Evolutionary conservation across 306 rosid species (phyloP), one percentile per base, ranked within the genome.

Genomic region (Sicyos baderoa): DNA sequence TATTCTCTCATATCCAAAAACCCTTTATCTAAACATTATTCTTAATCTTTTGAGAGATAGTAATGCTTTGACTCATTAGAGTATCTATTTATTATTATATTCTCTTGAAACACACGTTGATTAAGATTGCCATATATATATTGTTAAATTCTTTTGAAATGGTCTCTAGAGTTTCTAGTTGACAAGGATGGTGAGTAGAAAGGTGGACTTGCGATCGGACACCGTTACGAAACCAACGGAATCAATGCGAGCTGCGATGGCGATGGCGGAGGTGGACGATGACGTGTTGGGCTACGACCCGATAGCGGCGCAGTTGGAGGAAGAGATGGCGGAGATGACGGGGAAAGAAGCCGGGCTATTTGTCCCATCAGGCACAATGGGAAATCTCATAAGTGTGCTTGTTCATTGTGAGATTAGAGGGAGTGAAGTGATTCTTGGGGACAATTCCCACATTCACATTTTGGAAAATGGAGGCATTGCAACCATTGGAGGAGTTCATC

Each of bases 321-420:
- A 77, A 15, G 91, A 89, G 70, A 82, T 89, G 94, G 96, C 97
- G 1, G 81, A 76, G 86, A 77, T 72, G 32, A 81, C 72, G 75
- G 97, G 91, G 10, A 93, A 93, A 66, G 98, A 93, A 71, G 97
- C 96, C 0, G 97, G 84, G 2, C 78, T 93, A 63, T 93, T 89
- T 72, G 97, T 93, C 25, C 88, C 98, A 10, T 93, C 98, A 17
- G 98, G 98, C 21, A 93, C 98, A 2, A 93, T 93, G 98, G 97
- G 96, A 11, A 93, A 93, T 76, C 97, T 93, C 15, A 84, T 89
- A 15, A 80, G 89, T 79, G 94, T 93, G 23, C 97, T 93, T 62
- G 86, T 78, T 2, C 98, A 89, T 52, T 93, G 98, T 79, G 94
- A 93, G 17, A 57, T 82, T 22, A 81, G 98, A 80, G 98, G 98